These are phyloP conservation scores for Aspergillus fischeri DNA, from an alignment of 2,329 filamentous ascomycete genomes.

Conservation along the genomic window DNA sequence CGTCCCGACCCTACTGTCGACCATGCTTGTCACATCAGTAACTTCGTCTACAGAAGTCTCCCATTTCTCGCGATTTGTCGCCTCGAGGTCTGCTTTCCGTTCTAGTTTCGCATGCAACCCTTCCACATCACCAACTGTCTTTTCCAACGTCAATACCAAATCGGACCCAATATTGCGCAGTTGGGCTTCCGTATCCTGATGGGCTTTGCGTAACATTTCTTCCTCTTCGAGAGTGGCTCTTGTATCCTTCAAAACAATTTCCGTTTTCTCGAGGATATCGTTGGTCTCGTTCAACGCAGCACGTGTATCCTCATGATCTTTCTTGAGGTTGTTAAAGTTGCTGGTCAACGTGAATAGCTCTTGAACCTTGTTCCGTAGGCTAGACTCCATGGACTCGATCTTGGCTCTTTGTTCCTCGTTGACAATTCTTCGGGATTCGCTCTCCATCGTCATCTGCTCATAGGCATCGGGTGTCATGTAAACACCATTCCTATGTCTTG, in stretches of 20 bases:
- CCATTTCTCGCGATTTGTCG: conserved; percentile 76
- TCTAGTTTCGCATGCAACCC: conserved; percentile 82
- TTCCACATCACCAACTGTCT: conserved; percentile 74
- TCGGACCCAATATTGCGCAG: conserved; percentile 69
- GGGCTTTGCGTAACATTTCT: conserved; percentile 71
- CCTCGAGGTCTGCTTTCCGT: conserved; percentile 78
- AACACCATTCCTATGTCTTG: conserved; percentile 88
- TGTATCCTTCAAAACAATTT: conserved; percentile 75
- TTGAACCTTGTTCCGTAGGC: conserved; percentile 87
- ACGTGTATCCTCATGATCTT: conserved; percentile 77
- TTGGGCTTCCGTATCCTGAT: conserved; percentile 77
- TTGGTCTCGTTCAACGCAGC: conserved; percentile 72
- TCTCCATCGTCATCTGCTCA: conserved; percentile 86
- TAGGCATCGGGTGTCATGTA: conserved; percentile 86
- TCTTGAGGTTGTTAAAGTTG: conserved; percentile 82
- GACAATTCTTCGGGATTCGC: conserved; percentile 85
- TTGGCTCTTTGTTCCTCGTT: conserved; percentile 89
- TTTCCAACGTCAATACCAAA: conserved; percentile 72
- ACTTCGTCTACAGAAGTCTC: conserved; percentile 70
- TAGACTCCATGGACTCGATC: conserved; percentile 86
- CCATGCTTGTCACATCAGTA: conserved; percentile 66
- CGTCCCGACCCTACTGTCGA: conserved; percentile 69
- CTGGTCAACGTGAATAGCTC: conserved; percentile 83
- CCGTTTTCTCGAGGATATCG: conserved; percentile 78
- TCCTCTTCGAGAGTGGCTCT: conserved; percentile 75